Percentiles rank a stretch among this genome's conserved stretches.
phyloP scores from a whole-genome alignment of 768 basidiomycete species.

The Megacollybia marginata region DNA sequence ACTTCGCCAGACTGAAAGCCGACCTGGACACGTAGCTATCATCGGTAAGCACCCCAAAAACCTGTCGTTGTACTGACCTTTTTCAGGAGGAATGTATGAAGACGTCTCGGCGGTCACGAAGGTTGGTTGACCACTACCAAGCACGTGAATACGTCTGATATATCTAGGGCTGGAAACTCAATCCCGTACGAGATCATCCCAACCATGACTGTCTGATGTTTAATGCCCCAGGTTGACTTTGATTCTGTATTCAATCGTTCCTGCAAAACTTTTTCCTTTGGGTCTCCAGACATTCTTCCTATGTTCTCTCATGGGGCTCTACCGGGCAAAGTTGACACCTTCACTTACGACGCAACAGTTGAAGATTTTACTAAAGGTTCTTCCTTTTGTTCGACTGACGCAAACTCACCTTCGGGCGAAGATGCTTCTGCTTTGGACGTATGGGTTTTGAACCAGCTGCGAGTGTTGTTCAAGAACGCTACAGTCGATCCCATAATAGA shows the following conservation, averaged over 20 bases:
- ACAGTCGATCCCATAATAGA: conserved; percentile 43
- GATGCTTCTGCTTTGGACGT: conserved; percentile 73
- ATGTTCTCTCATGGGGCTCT: conserved; percentile 79
- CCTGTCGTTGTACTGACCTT: background rate
- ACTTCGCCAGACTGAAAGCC: conserved; percentile 52
- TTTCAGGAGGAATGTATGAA: conserved; percentile 77
- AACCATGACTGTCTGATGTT: background rate
- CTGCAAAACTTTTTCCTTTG: conserved; percentile 71
- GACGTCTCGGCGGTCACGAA: conserved; percentile 85
- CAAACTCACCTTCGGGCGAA: conserved; percentile 14
- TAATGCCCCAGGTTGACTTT: conserved; percentile 52
- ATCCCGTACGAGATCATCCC: conserved; percentile 45
- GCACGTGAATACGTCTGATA: conserved; percentile 6
- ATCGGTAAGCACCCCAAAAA: conserved; percentile 45
- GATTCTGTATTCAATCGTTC: conserved; percentile 88
- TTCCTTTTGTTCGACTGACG: background rate
- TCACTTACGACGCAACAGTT: conserved; percentile 68
- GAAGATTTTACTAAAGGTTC: conserved; percentile 85
- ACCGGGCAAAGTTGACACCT: conserved; percentile 62
- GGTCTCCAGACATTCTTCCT: conserved; percentile 82
- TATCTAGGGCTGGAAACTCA: conserved; percentile 74
- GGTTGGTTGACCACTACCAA: conserved; percentile 20
- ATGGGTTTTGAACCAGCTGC: conserved; percentile 75
- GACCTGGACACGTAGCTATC: conserved; percentile 85
- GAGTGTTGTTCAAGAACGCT: conserved; percentile 53